These are phyloP conservation scores for Morella rubra DNA, from an alignment of 306 rosid species.

Conservation along the genomic window DNA sequence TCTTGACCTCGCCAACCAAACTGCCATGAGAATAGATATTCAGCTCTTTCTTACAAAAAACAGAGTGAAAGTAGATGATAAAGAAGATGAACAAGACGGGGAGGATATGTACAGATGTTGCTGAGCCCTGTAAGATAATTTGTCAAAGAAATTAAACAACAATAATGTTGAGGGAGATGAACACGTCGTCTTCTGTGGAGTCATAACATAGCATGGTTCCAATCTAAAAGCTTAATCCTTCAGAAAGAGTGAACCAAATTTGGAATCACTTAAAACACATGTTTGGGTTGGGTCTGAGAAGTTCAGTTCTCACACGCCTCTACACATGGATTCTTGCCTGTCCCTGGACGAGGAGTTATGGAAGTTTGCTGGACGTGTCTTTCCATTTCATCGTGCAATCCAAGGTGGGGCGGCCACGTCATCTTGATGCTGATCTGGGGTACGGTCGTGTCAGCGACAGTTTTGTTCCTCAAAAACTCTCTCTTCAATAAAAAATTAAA, in stretches of 20 bases:
- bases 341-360: neutral
- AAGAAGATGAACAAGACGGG: neutral
- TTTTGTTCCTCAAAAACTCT: no score
- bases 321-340: neutral
- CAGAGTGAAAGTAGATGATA: neutral
- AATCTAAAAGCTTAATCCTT: no score
- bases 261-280: neutral
- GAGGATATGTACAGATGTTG: no score
- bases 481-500: no score
- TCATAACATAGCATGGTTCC: no score
- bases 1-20: conserved; percentile 20
- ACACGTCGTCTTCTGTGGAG: no score
- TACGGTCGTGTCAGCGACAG: neutral
- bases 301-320: neutral
- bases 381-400: neutral
- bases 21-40: conserved; percentile 14
- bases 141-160: no score
- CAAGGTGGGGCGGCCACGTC: neutral
- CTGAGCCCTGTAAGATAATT: no score
- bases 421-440: neutral
- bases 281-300: neutral
- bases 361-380: neutral
- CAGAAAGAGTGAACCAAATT: neutral
- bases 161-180: no score
- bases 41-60: no score